Conservation (phyloP, 371 early-diverging fungal genomes). For the Mucor piriformis region DNA sequence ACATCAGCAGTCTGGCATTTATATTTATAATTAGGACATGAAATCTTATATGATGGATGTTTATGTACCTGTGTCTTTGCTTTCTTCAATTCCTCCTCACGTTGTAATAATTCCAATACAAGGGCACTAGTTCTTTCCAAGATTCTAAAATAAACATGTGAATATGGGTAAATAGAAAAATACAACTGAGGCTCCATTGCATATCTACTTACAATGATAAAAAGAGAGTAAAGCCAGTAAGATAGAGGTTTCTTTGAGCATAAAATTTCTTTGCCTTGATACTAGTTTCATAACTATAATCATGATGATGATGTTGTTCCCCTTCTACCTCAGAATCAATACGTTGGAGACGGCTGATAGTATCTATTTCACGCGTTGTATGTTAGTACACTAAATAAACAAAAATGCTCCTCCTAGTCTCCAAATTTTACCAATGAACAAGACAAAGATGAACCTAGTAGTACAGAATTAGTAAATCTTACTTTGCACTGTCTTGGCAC, state of each 20-base stretch:
- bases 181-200: not conserved
- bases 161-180: no score
- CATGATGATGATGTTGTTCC: slow-evolving; percentile 33
- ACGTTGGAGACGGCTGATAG: slow-evolving; percentile 65
- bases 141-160: slow-evolving; percentile 37
- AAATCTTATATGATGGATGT: not conserved
- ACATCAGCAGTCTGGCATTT: slow-evolving; percentile 17
- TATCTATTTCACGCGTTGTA: slow-evolving; percentile 37
- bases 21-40: not conserved
- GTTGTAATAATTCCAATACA: slow-evolving; percentile 63
- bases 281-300: slow-evolving; percentile 55
- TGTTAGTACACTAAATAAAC: not conserved
- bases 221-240: slow-evolving; percentile 86
- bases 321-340: slow-evolving; percentile 42
- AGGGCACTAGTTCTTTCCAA: slow-evolving; percentile 72
- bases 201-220: slow-evolving; percentile 61
- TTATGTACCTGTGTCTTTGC: slow-evolving; percentile 51
- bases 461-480: not conserved
- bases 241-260: slow-evolving; percentile 86
- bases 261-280: slow-evolving; percentile 75
- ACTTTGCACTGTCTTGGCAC: no score
- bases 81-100: slow-evolving; percentile 63
- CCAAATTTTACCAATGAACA: slow-evolving; percentile 53
- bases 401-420: not conserved
- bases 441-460: slow-evolving; percentile 55